These are phyloP conservation scores for Entophlyctis helioformis DNA, from an alignment of 192 early-diverging fungal species.

Conservation along the genomic window DNA sequence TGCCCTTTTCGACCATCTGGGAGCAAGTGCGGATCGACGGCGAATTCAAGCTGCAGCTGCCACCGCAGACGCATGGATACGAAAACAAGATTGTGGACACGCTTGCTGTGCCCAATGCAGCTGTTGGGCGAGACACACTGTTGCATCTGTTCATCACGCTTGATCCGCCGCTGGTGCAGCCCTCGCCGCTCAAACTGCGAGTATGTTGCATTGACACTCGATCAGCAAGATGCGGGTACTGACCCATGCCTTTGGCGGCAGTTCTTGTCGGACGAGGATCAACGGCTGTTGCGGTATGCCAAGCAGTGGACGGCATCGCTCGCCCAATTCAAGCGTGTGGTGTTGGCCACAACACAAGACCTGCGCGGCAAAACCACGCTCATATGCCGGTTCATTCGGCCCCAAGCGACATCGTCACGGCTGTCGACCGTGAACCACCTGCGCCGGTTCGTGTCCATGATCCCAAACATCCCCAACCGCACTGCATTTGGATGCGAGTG, in stretches of 20 bases:
- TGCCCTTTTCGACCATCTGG: conserved; percentile 39
- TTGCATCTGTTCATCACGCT: conserved; percentile 43
- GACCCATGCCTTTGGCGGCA: too few species aligned
- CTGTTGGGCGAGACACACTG: conserved; percentile 18
- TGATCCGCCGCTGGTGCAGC: conserved; percentile 36
- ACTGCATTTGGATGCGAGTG: conserved; percentile 15
- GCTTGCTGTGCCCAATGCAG: conserved; percentile 1
- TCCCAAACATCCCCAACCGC: conserved; percentile 30
- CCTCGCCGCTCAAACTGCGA: conserved; percentile 17
- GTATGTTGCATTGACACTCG: too few species aligned
- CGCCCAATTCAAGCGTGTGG: too few species aligned
- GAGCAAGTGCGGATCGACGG: conserved; percentile 39
- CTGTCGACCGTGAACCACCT: conserved; percentile 9
- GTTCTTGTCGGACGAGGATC: too few species aligned
- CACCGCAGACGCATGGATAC: conserved; percentile 27
- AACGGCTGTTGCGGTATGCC: too few species aligned
- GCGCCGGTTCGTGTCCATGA: conserved; percentile 29
- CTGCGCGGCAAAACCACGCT: conserved; percentile 22
- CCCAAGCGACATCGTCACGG: conserved; percentile 21
- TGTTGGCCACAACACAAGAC: too few species aligned
- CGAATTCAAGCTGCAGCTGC: conserved; percentile 25
- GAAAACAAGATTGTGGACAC: conserved; percentile 9
- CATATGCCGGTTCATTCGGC: conserved; percentile 31
- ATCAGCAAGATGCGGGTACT: too few species aligned
- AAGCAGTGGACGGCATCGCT: too few species aligned